Base-by-base conservation (phyloP, 1,139 yeast species). In the Lodderomyces pseudojiufengensis region DNA sequence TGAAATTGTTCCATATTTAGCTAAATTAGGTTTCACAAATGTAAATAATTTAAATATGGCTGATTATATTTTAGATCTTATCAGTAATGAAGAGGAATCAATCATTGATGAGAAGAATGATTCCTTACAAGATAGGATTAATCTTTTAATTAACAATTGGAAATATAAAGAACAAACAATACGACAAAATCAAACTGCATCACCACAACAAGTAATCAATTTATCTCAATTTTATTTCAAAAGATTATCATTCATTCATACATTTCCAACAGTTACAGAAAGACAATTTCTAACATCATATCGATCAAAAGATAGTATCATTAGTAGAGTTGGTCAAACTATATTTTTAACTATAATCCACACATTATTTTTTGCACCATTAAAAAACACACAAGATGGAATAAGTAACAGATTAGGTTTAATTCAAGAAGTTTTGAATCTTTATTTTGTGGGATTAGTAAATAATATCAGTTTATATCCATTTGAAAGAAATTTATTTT, bases 381-480 rank as follows among this genome's bases (percentile, higher is more conserved):
- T 86, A 37, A 73, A 68, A 40, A 65, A 78, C 43, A 64, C 70
- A 30, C 73, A 71, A 40, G 70, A 74, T 9, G 84, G 94, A 23
- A 70, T 84, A 7, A 53, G 51, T 38, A 78, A 85, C 54, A 65
- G 95, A 44, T 61, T 87, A 13, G 95, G 95, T 3, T 61, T 85
- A 34, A 71, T 82, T 6, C 95, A 86, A 56, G 87, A 84, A 51
- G 73, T 81, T 3, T 66, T 83, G 15, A 78, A 87, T 20, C 57
- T 86, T 34, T 86, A 83, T 51, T 87, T 80, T 54, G 80, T 81
- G 35, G 95, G 96, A 1, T 78, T 86, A 70, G 67, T 86, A 33
- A 84, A 83, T 49, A 86, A 85, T 50, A 63, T 85, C 50, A 75
- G 92, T 2, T 69, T 83, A 9, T 87, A 81, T 52, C 95, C 95